Base-by-base conservation (phyloP, 2,329 filamentous ascomycete species). In the Microdochium bolleyi region DNA sequence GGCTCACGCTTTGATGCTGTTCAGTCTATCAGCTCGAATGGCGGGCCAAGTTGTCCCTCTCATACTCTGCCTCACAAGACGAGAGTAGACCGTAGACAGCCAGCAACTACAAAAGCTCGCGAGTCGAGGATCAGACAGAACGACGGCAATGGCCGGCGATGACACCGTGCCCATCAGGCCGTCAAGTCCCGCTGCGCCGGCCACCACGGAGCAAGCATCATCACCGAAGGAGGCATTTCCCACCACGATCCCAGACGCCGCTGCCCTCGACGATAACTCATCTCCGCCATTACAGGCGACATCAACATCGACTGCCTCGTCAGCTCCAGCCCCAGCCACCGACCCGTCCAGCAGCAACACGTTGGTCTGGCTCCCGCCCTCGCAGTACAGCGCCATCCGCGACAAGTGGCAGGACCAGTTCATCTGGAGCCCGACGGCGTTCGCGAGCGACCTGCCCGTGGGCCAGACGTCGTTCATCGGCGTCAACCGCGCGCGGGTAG, bases 391-490 rank as follows among this genome's bases (percentile, higher is more conserved):
- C 21, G 41, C 41, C 14, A 46, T 46, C 16, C 41, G 41, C 16
- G 41, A 46, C 41, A 46, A 46, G 41, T 46, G 41, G 41, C 41
- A 46, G 41, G 41, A 46, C 41, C 41, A 46, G 41, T 46, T 46
- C 41, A 46, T 46, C 41, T 46, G 41, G 41, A 46, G 41, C 19
- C 41, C 41, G 3, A 46, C 41, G 19, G 41, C 41, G 8, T 46
- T 46, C 19, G 41, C 41, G 41, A 46, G 41, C 41, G 41, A 46
- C 19, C 41, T 46, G n/a, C 41, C 41, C 16, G 41, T 46, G 14
- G 22, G 19, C 41, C 41, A 46, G 41, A 46, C 41, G 19, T 46
- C 41, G 3, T 46, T 46, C 13, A 46, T 46, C 41, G 19, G 41
- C 21, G 41, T 46, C 16, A 22, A 22, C 41, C 41, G 41, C 9